Evolutionary conservation across 352 stramenopile species (phyloP).

Genomic region (Phytophthora pini): DNA sequence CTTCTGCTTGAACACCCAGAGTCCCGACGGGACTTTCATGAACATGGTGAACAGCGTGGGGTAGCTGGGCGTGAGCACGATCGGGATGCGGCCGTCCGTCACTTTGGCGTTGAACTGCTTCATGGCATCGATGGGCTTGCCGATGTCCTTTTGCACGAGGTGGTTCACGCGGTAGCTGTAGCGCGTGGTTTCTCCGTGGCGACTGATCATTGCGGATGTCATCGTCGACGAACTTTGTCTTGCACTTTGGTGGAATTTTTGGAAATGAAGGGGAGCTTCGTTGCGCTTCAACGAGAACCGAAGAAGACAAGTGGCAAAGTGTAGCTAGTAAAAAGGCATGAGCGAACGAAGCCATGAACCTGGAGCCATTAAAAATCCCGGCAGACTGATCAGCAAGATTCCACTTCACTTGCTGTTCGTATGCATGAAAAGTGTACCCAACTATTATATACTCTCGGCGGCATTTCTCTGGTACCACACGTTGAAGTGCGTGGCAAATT

Average conservation of each 20-base stretch:
- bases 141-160: conserved; percentile 63
- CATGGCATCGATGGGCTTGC: conserved; percentile 62
- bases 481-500: conserved; percentile 20
- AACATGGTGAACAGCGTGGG: conserved; percentile 55
- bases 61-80: conserved; percentile 70
- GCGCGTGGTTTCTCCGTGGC: conserved; percentile 14
- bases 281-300: conserved; percentile 10
- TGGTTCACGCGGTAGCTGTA: conserved; percentile 42
- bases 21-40: conserved; percentile 68
- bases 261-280: conserved; percentile 12
- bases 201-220: neutral
- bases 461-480: conserved; percentile 9
- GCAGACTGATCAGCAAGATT: conserved; percentile 11
- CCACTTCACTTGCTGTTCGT: conserved; percentile 20
- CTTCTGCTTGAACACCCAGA: conserved; percentile 87
- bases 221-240: neutral
- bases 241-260: conserved; percentile 8
- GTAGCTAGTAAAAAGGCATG: conserved; percentile 9
- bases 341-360: conserved; percentile 19
- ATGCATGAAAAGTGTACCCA: conserved; percentile 23
- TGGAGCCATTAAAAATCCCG: conserved; percentile 14
- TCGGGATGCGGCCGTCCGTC: conserved; percentile 59
- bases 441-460: neutral
- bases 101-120: conserved; percentile 65
- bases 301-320: conserved; percentile 3